phyloP scores from a whole-genome alignment of 1,284 basidiomycete species.

The Earliella scabrosa region DNA sequence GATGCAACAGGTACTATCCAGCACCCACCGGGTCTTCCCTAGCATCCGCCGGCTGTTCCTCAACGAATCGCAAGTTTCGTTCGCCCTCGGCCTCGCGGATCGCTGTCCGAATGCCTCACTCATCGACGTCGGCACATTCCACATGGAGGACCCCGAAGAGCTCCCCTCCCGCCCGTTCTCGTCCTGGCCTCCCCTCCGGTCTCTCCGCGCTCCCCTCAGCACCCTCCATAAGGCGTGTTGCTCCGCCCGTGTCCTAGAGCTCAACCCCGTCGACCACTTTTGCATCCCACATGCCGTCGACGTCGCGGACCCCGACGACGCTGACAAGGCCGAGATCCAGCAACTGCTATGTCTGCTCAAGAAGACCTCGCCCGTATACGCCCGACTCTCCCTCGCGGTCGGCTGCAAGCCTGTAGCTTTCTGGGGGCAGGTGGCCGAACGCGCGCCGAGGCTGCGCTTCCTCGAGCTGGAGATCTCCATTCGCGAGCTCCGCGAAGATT shows the following conservation, averaged over 20 bases:
- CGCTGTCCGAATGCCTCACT: neutral
- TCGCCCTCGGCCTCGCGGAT: neutral
- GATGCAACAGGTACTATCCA: neutral
- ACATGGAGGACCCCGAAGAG: neutral
- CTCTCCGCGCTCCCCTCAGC: neutral
- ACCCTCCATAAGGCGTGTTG: neutral
- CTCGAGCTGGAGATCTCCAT: neutral
- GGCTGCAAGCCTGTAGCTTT: neutral
- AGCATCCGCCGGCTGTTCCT: neutral
- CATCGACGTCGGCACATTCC: neutral
- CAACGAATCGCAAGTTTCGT: neutral
- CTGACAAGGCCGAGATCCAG: neutral
- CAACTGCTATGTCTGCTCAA: neutral
- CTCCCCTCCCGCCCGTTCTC: neutral
- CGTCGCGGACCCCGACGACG: neutral
- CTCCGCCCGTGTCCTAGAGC: neutral
- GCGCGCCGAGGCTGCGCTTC: neutral
- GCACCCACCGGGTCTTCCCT: neutral
- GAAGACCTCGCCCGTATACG: neutral
- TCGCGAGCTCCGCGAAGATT: neutral
- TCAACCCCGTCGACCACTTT: neutral
- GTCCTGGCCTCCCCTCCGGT: neutral
- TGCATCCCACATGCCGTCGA: neutral
- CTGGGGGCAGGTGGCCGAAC: neutral
- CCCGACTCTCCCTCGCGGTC: neutral